Evolutionary conservation across 331 rosid genomes (phyloP).

Genomic region (Malus hybrid): DNA sequence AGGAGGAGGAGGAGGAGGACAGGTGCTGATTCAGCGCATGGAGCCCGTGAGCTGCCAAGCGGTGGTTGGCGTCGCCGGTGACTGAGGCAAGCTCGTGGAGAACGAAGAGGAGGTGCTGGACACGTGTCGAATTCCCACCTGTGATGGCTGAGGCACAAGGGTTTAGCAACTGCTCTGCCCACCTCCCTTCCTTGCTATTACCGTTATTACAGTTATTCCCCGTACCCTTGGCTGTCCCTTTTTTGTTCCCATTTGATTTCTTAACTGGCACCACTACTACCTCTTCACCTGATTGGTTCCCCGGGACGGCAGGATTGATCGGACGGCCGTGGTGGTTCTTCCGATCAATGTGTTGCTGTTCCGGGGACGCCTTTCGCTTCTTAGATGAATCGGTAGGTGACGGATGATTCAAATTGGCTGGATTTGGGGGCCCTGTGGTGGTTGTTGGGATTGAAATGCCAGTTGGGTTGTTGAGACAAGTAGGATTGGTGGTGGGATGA

Average conservation of each 20-base stretch:
- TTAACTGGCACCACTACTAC: conserved; percentile 8
- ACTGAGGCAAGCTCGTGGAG: conserved; percentile 77
- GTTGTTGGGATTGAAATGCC: conserved; percentile 12
- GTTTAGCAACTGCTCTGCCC: conserved; percentile 91
- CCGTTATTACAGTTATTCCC: conserved; percentile 53
- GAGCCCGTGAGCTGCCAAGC: conserved; percentile 75
- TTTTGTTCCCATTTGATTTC: conserved; percentile 52
- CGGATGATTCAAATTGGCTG: conserved; percentile 15
- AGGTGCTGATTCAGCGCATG: conserved; percentile 50
- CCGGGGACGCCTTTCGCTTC: conserved; percentile 42
- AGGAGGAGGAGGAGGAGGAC: conserved; percentile 16
- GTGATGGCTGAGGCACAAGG: conserved; percentile 77
- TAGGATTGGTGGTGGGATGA: conserved; percentile 18
- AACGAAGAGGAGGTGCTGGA: conserved; percentile 76
- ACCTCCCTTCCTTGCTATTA: conserved; percentile 71
- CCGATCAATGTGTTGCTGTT: conserved; percentile 28
- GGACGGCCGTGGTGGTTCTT: conserved; percentile 24
- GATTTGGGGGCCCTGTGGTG: conserved; percentile 20
- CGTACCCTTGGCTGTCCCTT: conserved; percentile 29
- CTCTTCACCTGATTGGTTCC: conserved; percentile 27
- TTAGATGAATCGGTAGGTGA: conserved; percentile 42
- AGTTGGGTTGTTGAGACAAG: conserved; percentile 22
- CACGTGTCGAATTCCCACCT: conserved; percentile 49
- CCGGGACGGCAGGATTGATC: conserved; percentile 25
- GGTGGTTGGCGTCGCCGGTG: conserved; percentile 83